Evolutionary conservation across 805 yeast genomes (phyloP).

Genomic region (Wickerhamiella siamensis): DNA sequence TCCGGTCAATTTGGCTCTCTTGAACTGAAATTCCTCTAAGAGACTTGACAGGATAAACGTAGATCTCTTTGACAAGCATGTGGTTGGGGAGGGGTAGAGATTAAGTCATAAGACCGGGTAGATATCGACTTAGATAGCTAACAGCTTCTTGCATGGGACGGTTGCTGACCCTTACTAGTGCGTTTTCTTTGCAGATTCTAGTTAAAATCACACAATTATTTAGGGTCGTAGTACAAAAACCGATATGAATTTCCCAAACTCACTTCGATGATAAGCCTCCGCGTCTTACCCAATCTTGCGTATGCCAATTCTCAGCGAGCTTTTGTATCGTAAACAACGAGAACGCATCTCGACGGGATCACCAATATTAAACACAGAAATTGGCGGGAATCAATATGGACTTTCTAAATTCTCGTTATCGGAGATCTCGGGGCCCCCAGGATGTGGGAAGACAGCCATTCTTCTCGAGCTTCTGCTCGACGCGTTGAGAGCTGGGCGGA

Average conservation of each 20-base stretch:
- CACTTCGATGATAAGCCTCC: too few species aligned
- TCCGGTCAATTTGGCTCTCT: slow-evolving; percentile 17
- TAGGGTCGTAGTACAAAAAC: too few species aligned
- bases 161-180: too few species aligned
- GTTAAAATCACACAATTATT: too few species aligned
- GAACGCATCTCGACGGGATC: slow-evolving; percentile 6
- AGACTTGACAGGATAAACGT: slow-evolving; percentile 24
- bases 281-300: too few species aligned
- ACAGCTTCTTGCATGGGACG: too few species aligned
- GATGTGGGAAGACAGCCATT: slow-evolving; percentile 19
- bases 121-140: too few species aligned
- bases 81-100: too few species aligned
- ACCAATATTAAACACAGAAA: slow-evolving; percentile 5
- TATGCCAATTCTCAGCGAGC: slow-evolving; percentile 7
- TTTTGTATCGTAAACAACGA: neutral
- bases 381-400: slow-evolving; percentile 5
- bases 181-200: too few species aligned
- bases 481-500: slow-evolving; percentile 14
- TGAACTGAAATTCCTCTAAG: slow-evolving; percentile 20
- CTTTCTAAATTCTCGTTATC: slow-evolving; percentile 8
- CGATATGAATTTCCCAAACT: too few species aligned
- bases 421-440: slow-evolving; percentile 23
- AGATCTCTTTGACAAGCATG: slow-evolving; percentile 13
- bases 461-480: slow-evolving; percentile 13
- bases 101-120: too few species aligned